Base-by-base conservation (phyloP, 2,329 filamentous ascomycete species). In the Waltergamsia citrina region DNA sequence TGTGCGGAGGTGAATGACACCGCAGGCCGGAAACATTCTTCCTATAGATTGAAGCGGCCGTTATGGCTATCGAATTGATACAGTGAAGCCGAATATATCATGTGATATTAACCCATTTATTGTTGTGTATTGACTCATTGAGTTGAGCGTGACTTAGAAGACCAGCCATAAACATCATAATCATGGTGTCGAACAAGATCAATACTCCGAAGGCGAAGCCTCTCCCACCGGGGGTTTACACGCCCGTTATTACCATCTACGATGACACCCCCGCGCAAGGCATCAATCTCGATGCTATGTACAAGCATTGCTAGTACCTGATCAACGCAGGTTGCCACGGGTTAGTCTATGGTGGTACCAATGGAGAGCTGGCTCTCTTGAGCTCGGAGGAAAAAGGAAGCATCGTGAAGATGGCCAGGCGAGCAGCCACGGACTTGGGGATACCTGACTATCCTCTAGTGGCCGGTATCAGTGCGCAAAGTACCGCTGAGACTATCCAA, bases 401-500 rank as follows among this genome's bases (percentile, higher is more conserved):
- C 7, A 52, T 70, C n/a, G 45, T 69, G 11, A 41, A 49, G 8
- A 61, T 49, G 12, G 61, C 60, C 0, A 46, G 49, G 10, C 49
- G 51, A 7, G 59, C 62, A 1, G 56, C 63, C 3, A 44, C 46
- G 17, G 59, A 63, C 34, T 41, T 55, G 0, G 41, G 49, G 2
- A 43, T 54, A 3, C 43, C 51, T 0, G 38, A 54, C 11, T 61
- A 62, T 28, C 65, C 63, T 1, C 51, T 67, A 4, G 57, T 66
- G 3, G 64, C 63, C 4, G 64, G 65, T 5, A 59, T 65, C 16
- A 62, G 56, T 1, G 63, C 57, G 1, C 35, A 50, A 17, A 74
- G 77, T 10, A 64, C 85, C 23, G 53, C 71, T 22, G 66, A 73
- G 21, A 82, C 76, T 50, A 87, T 85, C 61, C 62, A 60, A 21